Conservation (phyloP, 2,329 filamentous ascomycete species). For the Cladosporium cucumerinum region DNA sequence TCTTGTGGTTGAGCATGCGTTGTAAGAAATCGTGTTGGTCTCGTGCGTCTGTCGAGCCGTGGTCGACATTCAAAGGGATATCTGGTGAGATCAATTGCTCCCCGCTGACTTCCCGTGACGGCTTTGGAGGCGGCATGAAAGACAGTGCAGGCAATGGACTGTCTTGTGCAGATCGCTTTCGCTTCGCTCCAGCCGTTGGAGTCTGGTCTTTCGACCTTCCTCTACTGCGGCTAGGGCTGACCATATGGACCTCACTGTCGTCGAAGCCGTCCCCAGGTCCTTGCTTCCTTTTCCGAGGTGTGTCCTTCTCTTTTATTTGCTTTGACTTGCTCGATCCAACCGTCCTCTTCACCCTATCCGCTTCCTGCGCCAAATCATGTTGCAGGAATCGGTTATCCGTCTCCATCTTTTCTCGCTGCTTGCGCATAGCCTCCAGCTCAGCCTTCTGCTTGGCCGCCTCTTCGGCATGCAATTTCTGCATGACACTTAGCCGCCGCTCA, state of each 20-base stretch:
- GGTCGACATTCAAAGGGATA: neutral
- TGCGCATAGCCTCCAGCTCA: slow-evolving; percentile 61
- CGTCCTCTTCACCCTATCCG: slow-evolving; percentile 50
- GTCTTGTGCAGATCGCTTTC: slow-evolving; percentile 62
- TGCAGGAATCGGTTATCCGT: slow-evolving; percentile 71
- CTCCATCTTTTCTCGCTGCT: slow-evolving; percentile 61
- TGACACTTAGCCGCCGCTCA: slow-evolving; percentile 58
- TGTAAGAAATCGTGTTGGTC: slow-evolving; percentile 48
- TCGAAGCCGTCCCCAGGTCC: slow-evolving; percentile 69
- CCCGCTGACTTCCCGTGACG: slow-evolving; percentile 5
- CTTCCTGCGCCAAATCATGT: slow-evolving; percentile 66
- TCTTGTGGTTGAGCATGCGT: slow-evolving; percentile 61
- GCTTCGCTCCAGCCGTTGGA: slow-evolving; percentile 63
- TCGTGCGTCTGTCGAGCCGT: neutral
- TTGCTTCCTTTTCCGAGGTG: slow-evolving; percentile 29
- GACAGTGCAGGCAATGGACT: slow-evolving; percentile 59
- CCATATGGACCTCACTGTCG: slow-evolving; percentile 53
- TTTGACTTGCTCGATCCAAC: slow-evolving; percentile 22
- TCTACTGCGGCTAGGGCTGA: slow-evolving; percentile 38
- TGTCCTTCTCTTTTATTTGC: slow-evolving; percentile 22
- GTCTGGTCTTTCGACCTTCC: slow-evolving; percentile 51
- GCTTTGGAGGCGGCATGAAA: slow-evolving; percentile 25
- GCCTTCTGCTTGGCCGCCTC: slow-evolving; percentile 61
- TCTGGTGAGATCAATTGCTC: neutral
- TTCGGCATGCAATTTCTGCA: slow-evolving; percentile 63